A percentile compares a stretch with the other conserved stretches of the same genome.
These are phyloP conservation scores for Quercus wislizeni DNA, from an alignment of 306 rosid species.

Conservation along the genomic window DNA sequence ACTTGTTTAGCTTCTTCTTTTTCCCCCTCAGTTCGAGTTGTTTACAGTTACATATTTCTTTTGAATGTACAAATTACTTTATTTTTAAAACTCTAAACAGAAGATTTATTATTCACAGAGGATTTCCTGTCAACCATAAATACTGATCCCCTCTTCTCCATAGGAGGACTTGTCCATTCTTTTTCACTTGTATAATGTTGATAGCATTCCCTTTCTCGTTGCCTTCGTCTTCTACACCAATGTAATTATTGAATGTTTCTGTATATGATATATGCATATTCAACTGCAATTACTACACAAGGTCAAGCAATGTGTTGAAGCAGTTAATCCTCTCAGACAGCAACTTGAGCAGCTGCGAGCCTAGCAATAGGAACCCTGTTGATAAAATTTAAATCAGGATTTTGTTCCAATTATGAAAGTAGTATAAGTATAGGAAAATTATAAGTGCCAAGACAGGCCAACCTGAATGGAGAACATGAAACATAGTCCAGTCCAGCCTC, in stretches of 20 bases:
- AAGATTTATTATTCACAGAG: neutral
- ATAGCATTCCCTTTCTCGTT: neutral
- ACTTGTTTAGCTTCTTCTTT: too few species aligned
- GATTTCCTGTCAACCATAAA: neutral
- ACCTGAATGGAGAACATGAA: conserved; percentile 99
- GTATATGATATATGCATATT: neutral
- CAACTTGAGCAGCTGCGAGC: conserved; percentile 97
- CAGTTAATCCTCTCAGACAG: conserved; percentile 27
- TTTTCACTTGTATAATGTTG: neutral
- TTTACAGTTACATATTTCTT: neutral
- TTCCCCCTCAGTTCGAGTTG: neutral
- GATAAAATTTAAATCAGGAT: neutral
- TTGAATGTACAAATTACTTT: neutral
- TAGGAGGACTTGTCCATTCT: neutral
- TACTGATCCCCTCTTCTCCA: neutral
- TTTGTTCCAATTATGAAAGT: conserved; percentile 2
- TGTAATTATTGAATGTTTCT: neutral
- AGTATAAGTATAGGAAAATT: neutral
- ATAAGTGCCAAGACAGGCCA: neutral
- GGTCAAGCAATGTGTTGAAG: neutral
- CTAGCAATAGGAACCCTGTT: conserved; percentile 96
- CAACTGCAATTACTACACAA: neutral
- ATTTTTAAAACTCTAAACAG: neutral
- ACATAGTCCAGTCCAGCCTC: conserved; percentile 95
- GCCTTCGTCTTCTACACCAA: neutral